phyloP scores from a whole-genome alignment of 345 rosid genomes.

The Populus deltoides region DNA sequence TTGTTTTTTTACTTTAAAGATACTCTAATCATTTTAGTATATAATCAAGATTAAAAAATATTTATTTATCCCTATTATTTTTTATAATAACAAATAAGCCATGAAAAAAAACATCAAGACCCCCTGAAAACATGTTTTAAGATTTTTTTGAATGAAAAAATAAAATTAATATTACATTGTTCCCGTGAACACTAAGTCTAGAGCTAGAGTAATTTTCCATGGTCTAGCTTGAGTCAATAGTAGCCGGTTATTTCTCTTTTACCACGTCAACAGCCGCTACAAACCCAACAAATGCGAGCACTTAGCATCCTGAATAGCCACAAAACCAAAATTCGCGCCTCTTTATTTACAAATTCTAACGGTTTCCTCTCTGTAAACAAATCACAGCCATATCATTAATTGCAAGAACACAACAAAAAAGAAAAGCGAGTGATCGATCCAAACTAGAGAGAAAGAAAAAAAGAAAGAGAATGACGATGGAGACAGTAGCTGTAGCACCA shows the following conservation, averaged over 20 bases:
- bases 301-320: not conserved
- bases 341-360: not conserved
- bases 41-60: too few relatives aligned
- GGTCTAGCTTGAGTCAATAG: too few relatives aligned
- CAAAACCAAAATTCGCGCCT: not conserved
- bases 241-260: conserved; percentile 2
- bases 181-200: too few relatives aligned
- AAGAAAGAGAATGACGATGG: conserved; percentile 13
- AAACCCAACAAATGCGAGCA: not conserved
- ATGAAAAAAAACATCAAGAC: too few relatives aligned
- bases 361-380: conserved; percentile 5
- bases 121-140: too few relatives aligned
- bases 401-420: not conserved
- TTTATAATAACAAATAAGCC: too few relatives aligned
- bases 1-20: too few relatives aligned
- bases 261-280: conserved; percentile 5
- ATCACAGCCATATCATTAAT: not conserved
- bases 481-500: conserved; percentile 9
- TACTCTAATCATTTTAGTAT: too few relatives aligned
- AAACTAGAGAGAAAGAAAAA: not conserved
- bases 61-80: too few relatives aligned
- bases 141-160: too few relatives aligned
- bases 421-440: not conserved
- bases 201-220: too few relatives aligned
- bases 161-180: too few relatives aligned